Evolutionary conservation across 352 stramenopile species (phyloP).

Genomic region (Phytophthora pistaciae): DNA sequence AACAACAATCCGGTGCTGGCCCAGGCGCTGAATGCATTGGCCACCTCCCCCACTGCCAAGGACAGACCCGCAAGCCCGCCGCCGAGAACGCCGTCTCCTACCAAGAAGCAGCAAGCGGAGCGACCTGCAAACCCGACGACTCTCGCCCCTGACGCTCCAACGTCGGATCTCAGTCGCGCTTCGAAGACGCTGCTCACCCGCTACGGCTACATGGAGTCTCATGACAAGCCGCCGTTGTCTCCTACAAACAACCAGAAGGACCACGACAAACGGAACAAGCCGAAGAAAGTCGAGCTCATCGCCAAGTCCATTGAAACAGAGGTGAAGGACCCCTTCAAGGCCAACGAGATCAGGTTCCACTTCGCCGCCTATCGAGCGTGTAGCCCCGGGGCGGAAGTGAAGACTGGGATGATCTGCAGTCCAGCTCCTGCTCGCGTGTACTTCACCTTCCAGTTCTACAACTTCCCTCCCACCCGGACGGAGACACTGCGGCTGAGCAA

Average conservation of each 20-base stretch:
- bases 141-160: slow-evolving; percentile 24
- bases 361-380: slow-evolving; percentile 85
- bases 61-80: slow-evolving; percentile 24
- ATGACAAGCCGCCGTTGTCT: slow-evolving; percentile 34
- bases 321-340: slow-evolving; percentile 78
- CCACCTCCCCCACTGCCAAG: slow-evolving; percentile 30
- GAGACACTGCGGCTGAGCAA: slow-evolving; percentile 80
- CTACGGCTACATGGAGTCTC: slow-evolving; percentile 83
- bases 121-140: slow-evolving; percentile 7
- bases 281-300: slow-evolving; percentile 10
- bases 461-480: slow-evolving; percentile 87
- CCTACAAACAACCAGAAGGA: slow-evolving; percentile 29
- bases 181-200: slow-evolving; percentile 88
- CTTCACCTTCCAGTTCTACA: slow-evolving; percentile 96
- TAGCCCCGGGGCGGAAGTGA: slow-evolving; percentile 11
- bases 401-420: slow-evolving; percentile 1
- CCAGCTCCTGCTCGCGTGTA: slow-evolving; percentile 64
- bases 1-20: slow-evolving; percentile 63
- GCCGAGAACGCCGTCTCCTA: slow-evolving; percentile 33
- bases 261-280: slow-evolving; percentile 9
- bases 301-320: slow-evolving; percentile 74
- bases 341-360: slow-evolving; percentile 91
- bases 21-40: slow-evolving; percentile 68
- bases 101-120: slow-evolving; percentile 34
- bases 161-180: slow-evolving; percentile 77